Percentiles rank a stretch among this genome's conserved stretches.
These are phyloP conservation scores for Trichoderma atroviride DNA, from an alignment of 2,329 filamentous ascomycete species.

Conservation along the genomic window DNA sequence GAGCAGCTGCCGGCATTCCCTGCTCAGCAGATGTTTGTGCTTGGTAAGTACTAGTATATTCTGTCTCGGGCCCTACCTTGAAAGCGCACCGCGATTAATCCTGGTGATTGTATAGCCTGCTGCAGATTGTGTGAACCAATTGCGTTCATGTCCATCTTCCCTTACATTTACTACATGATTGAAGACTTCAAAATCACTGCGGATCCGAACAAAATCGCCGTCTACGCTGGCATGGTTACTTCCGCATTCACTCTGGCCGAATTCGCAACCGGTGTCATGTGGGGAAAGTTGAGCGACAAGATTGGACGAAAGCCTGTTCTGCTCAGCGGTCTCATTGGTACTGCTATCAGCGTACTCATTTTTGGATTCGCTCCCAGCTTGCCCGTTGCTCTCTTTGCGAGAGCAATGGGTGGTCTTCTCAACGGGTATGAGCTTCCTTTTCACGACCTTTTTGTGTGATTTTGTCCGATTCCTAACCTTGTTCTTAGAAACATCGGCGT, in stretches of 20 bases:
- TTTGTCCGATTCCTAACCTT: not conserved
- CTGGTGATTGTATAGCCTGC: constrained; percentile 59
- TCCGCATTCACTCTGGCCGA: constrained; percentile 96
- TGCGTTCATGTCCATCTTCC: constrained; percentile 99
- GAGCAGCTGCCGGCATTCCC: constrained; percentile 42
- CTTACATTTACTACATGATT: constrained; percentile 98
- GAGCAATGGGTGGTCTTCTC: constrained; percentile 84
- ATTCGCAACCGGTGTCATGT: constrained; percentile 88
- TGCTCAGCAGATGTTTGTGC: constrained; percentile 53
- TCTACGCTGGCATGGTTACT: constrained; percentile 95
- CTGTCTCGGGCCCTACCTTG: not conserved
- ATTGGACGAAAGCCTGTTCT: constrained; percentile 92
- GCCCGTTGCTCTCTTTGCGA: constrained; percentile 79
- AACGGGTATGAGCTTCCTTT: constrained; percentile 74
- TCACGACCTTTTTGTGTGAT: not conserved
- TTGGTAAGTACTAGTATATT: constrained; percentile 50
- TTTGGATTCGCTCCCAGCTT: constrained; percentile 90
- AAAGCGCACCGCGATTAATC: not conserved
- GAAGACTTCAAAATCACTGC: constrained; percentile 84
- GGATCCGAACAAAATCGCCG: constrained; percentile 76
- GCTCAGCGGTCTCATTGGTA: constrained; percentile 85
- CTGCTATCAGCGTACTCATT: constrained; percentile 85
- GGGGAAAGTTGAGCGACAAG: constrained; percentile 89
- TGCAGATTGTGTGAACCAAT: constrained; percentile 98
- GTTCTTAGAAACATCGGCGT: constrained; percentile 81